Base-by-base conservation (phyloP, 2,329 filamentous ascomycete species). In the Diaporthe eres region DNA sequence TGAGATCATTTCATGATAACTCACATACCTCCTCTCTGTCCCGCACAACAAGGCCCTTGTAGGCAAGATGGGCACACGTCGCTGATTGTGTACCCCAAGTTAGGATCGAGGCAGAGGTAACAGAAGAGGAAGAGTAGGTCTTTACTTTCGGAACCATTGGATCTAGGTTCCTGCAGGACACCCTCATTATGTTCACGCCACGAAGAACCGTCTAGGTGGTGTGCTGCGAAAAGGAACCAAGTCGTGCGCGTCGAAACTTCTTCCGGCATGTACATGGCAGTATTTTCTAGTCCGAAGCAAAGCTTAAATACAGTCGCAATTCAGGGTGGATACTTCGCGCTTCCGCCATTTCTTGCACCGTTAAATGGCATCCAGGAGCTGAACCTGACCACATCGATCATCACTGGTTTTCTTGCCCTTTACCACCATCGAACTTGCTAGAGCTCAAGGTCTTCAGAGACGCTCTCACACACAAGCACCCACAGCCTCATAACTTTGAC, bases 1-100 rank as follows among this genome's bases (percentile, higher is more conserved):
- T 73, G 71, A 73, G n/a, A 34, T 0, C 9, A 8, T 8, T 51
- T 13, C 13, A 17, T 73, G 71, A 73, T 6, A 73, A 34, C 31
- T 73, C 13, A 65, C 22, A 44, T 37, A 13, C 7, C 39, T 47
- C 7, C 22, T 25, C n/a, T 34, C 31, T 17, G 31, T 53, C 17
- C 71, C 58, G 39, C 28, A 31, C 58, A 44, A 73, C 71, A 73
- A 73, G 58, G 58, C 37, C 71, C 49, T 73, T 73, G 47, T 73
- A 51, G 58, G 58, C 25, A 55, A 73, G 71, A 57, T 44, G 9
- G 12, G 31, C 44, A 31, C 25, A 4, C n/a, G 10, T 28, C 15
- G 17, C 6, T 44, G 6, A 28, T 28, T n/a, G n/a, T 19, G 44
- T 25, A 65, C n/a, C 19, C 42, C 47, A 6, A 31, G 10, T 39